Percentiles rank a stretch among this genome's conserved stretches.
Conservation (phyloP, 768 basidiomycete genomes). For the Tricholomella constricta region DNA sequence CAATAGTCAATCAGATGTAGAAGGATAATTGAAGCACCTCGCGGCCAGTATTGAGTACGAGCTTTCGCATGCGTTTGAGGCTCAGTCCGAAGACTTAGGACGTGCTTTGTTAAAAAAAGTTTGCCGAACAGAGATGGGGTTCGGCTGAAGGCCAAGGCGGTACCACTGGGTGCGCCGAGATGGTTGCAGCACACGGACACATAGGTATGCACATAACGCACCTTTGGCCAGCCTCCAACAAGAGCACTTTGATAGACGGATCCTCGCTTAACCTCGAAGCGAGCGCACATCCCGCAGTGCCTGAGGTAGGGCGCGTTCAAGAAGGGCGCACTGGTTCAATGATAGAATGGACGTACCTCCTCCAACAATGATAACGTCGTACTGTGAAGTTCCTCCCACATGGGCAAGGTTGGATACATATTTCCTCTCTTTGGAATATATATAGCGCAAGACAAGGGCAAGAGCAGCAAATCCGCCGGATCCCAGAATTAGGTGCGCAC, state of each 20-base stretch:
- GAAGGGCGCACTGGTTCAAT: not conserved
- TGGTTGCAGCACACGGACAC: not conserved
- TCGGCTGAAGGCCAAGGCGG: slow-evolving; percentile 36
- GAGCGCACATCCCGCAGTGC: slow-evolving; percentile 61
- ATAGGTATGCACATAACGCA: slow-evolving; percentile 19
- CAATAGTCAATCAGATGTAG: not conserved
- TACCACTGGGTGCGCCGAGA: slow-evolving; percentile 38
- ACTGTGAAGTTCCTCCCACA: slow-evolving; percentile 29
- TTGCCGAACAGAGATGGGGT: slow-evolving; percentile 41
- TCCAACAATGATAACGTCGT: slow-evolving; percentile 55
- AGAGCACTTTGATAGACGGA: slow-evolving; percentile 47
- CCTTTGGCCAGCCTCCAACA: slow-evolving; percentile 66
- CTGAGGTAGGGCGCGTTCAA: slow-evolving; percentile 30
- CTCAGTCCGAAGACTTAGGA: slow-evolving; percentile 54
- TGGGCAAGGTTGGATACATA: slow-evolving; percentile 28
- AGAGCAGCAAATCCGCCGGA: slow-evolving; percentile 24
- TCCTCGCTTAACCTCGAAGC: slow-evolving; percentile 61
- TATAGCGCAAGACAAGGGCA: slow-evolving; percentile 24
- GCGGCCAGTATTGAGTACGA: slow-evolving; percentile 57
- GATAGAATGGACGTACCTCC: slow-evolving; percentile 40
- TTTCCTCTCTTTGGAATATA: slow-evolving; percentile 16
- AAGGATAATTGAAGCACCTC: slow-evolving; percentile 45
- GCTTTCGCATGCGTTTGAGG: slow-evolving; percentile 51
- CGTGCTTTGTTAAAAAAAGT: slow-evolving; percentile 46
- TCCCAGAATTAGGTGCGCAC: slow-evolving; percentile 13